These are phyloP conservation scores for Vigna radiata DNA, from an alignment of 306 rosid genomes.

Conservation along the genomic window DNA sequence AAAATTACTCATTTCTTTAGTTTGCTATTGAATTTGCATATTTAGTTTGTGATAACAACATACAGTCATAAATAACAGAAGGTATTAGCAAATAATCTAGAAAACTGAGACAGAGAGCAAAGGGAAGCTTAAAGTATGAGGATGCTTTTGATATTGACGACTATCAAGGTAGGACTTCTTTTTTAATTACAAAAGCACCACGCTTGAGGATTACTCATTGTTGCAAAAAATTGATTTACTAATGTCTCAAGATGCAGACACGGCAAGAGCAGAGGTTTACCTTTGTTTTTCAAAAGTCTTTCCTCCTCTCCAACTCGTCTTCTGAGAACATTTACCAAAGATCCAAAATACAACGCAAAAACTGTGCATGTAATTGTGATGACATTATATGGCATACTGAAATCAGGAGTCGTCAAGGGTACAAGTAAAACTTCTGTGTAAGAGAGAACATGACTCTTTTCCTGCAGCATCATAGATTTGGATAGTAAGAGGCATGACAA, in stretches of 20 bases:
- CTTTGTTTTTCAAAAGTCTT: conserved; percentile 68
- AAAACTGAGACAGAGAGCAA: conserved; percentile 8
- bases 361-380: conserved; percentile 93
- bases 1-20: neutral
- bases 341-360: conserved; percentile 90
- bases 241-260: conserved; percentile 14
- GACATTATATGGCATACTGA: conserved; percentile 97
- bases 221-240: conserved; percentile 7
- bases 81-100: conserved; percentile 5
- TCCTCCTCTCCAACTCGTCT: conserved; percentile 90
- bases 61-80: neutral
- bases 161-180: neutral
- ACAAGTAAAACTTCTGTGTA: conserved; percentile 92
- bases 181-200: neutral
- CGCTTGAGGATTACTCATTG: neutral
- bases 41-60: conserved; percentile 7
- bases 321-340: conserved; percentile 82
- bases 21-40: conserved; percentile 12
- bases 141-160: neutral
- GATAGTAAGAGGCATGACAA: conserved; percentile 23
- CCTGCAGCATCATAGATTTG: conserved; percentile 59
- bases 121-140: neutral
- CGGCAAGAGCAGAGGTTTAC: conserved; percentile 47
- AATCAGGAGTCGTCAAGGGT: conserved; percentile 95
- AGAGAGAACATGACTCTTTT: conserved; percentile 64